phyloP scores from a whole-genome alignment of 2,329 filamentous ascomycete genomes.

The Stromatinia cepivora region DNA sequence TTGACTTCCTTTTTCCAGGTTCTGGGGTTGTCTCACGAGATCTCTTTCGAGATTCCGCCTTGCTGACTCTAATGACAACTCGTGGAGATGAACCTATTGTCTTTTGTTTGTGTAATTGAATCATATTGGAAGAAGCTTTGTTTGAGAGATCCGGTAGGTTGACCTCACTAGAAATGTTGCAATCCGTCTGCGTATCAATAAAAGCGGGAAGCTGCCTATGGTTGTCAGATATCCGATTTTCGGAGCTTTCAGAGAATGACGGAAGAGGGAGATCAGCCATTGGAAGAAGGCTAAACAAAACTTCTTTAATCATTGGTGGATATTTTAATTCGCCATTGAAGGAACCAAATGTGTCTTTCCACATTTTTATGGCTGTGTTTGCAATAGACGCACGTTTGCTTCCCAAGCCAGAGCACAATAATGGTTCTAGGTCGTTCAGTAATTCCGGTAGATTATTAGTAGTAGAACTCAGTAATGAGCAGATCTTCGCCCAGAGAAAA shows the following conservation, averaged over 20 bases:
- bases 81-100: constrained; percentile 29
- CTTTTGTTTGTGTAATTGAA: neutral
- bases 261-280: constrained; percentile 54
- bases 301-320: constrained; percentile 61
- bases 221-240: constrained; percentile 38
- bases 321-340: constrained; percentile 58
- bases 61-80: constrained; percentile 30
- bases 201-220: constrained; percentile 41
- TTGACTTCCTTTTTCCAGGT: constrained; percentile 41
- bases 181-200: constrained; percentile 42
- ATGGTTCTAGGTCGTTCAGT: constrained; percentile 53
- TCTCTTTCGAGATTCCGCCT: constrained; percentile 29
- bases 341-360: constrained; percentile 70
- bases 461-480: constrained; percentile 40
- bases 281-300: constrained; percentile 60
- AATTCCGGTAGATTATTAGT: constrained; percentile 45
- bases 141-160: constrained; percentile 17
- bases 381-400: constrained; percentile 58
- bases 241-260: constrained; percentile 45
- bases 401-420: constrained; percentile 57
- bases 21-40: constrained; percentile 39
- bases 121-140: neutral
- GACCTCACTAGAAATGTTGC: constrained; percentile 12
- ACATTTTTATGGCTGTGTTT: constrained; percentile 57
- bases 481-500: constrained; percentile 53